Base-by-base conservation (phyloP, 2,329 filamentous ascomycete genomes). In the Chaetomiaceae sp. region DNA sequence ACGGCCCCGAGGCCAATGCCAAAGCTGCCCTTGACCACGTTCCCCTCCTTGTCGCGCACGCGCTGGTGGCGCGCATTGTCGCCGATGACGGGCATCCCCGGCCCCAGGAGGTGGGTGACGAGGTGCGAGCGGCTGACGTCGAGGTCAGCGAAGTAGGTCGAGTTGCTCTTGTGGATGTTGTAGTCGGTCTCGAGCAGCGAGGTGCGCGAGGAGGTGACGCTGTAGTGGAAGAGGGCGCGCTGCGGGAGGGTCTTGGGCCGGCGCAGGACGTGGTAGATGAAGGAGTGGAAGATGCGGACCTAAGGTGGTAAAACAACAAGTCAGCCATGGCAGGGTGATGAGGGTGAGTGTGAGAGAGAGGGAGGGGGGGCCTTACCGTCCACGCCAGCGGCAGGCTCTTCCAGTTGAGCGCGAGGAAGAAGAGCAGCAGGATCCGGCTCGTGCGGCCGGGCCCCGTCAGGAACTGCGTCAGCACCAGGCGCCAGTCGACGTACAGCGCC, bases 121-220 rank as follows among this genome's bases (percentile, higher is more conserved):
- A 94, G 81, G 59, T 95, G 88, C 0, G 88, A 88, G 53, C 94
- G 87, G 36, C 87, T 83, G 55, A 92, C 81, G 70, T 95, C 91
- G 60, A 95, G 83, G 70, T 95, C 90, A 60, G 84, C 76, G 67
- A 95, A 95, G 75, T 95, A 95, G 27, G 91, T 95, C 62, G 81
- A 66, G 65, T 71, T 71, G 65, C 63, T 66, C 65, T 71, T 71
- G 68, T 71, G 69, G 39, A 71, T 47, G 64, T 71, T 71, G 68
- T 71, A 71, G 63, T 71, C 69, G 27, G 67, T 69, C 60, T 71
- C 69, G 49, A 68, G 60, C 6, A 69, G 62, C 11, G 65, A 61
- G 47, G 65, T 69, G 58, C 62, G 63, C 19, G 63, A 63, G 17
- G 53, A 33, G 6, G 66, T 65, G 59, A 71, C 59, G 62, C 56